Base-by-base conservation (phyloP, 140 eudicot species). In the Cichorium intybus region DNA sequence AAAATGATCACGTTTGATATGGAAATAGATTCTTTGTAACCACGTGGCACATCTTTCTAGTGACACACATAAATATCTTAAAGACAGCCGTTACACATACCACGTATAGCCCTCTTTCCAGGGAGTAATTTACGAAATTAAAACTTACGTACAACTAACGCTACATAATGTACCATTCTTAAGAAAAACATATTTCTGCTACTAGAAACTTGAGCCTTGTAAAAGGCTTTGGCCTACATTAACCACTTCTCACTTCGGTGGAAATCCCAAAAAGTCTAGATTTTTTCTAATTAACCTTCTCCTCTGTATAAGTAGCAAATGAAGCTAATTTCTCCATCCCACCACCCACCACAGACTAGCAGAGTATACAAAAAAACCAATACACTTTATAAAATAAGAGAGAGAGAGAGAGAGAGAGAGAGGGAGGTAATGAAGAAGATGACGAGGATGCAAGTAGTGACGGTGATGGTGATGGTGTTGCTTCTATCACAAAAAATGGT, bases 211-310 rank as follows among this genome's bases (percentile, higher is more conserved):
- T 73, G 1, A 23, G 46, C n/a, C 34, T 14, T 73, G 24, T 12
- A 33, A 4, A 62, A 53, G 34, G 33, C 41, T 47, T 65, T 24
- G 1, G 62, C 79, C 79, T 73, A 64, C 65, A 46, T 70, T 70
- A 70, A 50, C 77, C 55, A 65, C 72, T 43, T 47, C 78, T 67
- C 72, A 73, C 67, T 64, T 47, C 57, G 16, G 46, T 64, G 73
- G 73, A 73, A 73, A 64, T 23, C 26, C 65, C 24, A 18, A 34
- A 72, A 73, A 29, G 49, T 15, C 33, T 1, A 56, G 62, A 73
- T 65, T 68, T 64, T 56, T 60, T 71, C 47, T 15, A 22, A 17
- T 56, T 11, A 15, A 20, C 58, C 54, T 43, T 43, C 55, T 53
- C 7, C n/a, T 12, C 28, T 51, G 10, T 65, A 67, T 35, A 54